Conservation (phyloP, 768 basidiomycete genomes). For the Hygrophoropsis aurantiaca region DNA sequence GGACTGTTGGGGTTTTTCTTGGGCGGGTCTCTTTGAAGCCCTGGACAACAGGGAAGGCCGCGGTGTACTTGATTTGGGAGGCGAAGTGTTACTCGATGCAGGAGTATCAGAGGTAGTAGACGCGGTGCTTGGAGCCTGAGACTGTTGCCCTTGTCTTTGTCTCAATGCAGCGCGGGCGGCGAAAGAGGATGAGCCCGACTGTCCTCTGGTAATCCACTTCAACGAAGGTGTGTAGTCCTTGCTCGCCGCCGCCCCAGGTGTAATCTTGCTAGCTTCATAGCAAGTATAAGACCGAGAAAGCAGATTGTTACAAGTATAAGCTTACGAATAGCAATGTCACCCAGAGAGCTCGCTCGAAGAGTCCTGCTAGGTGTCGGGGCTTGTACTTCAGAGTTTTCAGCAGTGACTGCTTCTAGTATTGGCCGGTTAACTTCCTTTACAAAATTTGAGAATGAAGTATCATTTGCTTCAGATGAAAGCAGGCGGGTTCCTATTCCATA, state of each 20-base stretch:
- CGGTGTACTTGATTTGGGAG: too few relatives aligned
- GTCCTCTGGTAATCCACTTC: background rate
- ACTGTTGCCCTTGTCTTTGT: background rate
- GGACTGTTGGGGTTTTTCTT: too few relatives aligned
- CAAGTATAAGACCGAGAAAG: background rate
- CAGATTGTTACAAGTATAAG: slow-evolving; percentile 1
- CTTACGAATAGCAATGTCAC: slow-evolving; percentile 23
- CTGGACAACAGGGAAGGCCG: too few relatives aligned
- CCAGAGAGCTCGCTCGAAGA: slow-evolving; percentile 15
- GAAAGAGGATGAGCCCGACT: slow-evolving; percentile 2
- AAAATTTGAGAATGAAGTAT: background rate
- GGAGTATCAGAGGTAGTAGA: background rate
- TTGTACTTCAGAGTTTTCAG: background rate
- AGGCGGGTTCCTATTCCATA: background rate
- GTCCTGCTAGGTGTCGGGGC: background rate
- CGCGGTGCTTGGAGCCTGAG: background rate
- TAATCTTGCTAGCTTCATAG: background rate
- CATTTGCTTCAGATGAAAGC: background rate
- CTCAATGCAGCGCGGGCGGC: slow-evolving; percentile 3
- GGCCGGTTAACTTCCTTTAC: background rate
- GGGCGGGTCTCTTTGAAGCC: too few relatives aligned
- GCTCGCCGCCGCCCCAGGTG: background rate
- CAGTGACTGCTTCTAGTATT: slow-evolving; percentile 1
- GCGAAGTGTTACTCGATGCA: background rate
- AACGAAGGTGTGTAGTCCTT: background rate